Conservation (phyloP, 1,284 basidiomycete genomes). For the Rugosomyces carneus region DNA sequence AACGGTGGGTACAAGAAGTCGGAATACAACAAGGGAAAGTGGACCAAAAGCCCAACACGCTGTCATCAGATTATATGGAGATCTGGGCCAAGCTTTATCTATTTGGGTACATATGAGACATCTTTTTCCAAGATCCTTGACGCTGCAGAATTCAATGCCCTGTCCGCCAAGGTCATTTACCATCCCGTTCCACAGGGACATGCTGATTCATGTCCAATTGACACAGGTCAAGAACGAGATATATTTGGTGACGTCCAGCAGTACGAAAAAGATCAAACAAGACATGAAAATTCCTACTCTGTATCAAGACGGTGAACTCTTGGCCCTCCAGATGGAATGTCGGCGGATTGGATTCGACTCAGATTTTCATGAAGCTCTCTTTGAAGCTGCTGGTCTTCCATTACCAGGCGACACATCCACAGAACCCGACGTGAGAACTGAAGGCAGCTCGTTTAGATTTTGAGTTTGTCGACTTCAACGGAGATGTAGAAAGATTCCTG, state of each 20-base stretch:
- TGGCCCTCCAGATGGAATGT: slow-evolving; percentile 1
- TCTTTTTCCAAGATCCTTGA: neutral
- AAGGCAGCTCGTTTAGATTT: neutral
- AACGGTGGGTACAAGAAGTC: neutral
- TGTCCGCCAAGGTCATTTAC: neutral
- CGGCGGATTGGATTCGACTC: slow-evolving; percentile 1
- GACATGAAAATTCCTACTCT: neutral
- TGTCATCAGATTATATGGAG: slow-evolving; percentile 1
- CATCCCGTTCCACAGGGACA: neutral
- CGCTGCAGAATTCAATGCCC: neutral
- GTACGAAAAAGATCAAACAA: neutral
- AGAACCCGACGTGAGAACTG: neutral
- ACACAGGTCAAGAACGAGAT: neutral
- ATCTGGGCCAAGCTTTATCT: neutral
- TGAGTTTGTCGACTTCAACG: neutral
- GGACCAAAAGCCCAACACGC: neutral
- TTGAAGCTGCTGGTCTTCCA: slow-evolving; percentile 5
- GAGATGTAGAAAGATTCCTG: neutral
- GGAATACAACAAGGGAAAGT: slow-evolving; percentile 1
- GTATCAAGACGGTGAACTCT: slow-evolving; percentile 1
- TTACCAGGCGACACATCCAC: neutral
- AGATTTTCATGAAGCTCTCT: slow-evolving; percentile 1
- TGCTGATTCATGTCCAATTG: neutral
- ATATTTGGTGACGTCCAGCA: neutral
- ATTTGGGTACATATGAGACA: slow-evolving; percentile 6